Percentiles rank a stretch among this genome's conserved stretches.
Conservation (phyloP, 1,284 basidiomycete species). For the Puccinia polysora region DNA sequence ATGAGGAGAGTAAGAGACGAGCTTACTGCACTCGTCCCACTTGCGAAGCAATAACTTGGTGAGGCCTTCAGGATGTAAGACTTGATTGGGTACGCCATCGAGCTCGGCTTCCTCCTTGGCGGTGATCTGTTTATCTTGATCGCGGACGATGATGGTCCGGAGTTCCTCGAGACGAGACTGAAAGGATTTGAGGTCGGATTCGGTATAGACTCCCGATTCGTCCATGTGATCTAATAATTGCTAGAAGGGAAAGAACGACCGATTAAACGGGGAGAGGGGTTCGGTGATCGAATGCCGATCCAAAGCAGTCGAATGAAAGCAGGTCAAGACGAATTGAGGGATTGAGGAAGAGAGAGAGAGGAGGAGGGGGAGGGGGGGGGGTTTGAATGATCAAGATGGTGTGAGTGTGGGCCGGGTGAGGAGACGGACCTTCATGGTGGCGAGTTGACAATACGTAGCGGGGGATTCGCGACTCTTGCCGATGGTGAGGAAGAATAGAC, state of each 20-base stretch:
- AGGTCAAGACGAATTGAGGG: slow-evolving; percentile 41
- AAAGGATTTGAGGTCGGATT: slow-evolving; percentile 79
- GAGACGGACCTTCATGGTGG: slow-evolving; percentile 80
- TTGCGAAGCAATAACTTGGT: slow-evolving; percentile 44
- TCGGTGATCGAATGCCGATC: neutral
- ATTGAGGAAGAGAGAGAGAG: neutral
- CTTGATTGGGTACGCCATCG: slow-evolving; percentile 44
- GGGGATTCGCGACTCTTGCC: slow-evolving; percentile 87
- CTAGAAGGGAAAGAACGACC: slow-evolving; percentile 51
- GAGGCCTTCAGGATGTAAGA: slow-evolving; percentile 48
- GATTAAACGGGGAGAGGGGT: neutral
- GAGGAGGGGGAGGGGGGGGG: neutral
- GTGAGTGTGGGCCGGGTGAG: no score
- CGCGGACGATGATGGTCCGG: slow-evolving; percentile 67
- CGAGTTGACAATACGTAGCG: slow-evolving; percentile 86
- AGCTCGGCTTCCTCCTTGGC: slow-evolving; percentile 44
- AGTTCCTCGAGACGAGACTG: slow-evolving; percentile 71
- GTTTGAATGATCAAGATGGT: no score
- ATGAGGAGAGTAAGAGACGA: neutral
- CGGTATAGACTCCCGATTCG: slow-evolving; percentile 87
- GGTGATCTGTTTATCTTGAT: slow-evolving; percentile 59
- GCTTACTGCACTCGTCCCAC: slow-evolving; percentile 38
- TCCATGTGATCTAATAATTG: slow-evolving; percentile 90
- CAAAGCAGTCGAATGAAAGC: slow-evolving; percentile 48
- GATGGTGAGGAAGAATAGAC: slow-evolving; percentile 57